Conservation (phyloP, 2,329 filamentous ascomycete species). For the Decorospora gaudefroyi region DNA sequence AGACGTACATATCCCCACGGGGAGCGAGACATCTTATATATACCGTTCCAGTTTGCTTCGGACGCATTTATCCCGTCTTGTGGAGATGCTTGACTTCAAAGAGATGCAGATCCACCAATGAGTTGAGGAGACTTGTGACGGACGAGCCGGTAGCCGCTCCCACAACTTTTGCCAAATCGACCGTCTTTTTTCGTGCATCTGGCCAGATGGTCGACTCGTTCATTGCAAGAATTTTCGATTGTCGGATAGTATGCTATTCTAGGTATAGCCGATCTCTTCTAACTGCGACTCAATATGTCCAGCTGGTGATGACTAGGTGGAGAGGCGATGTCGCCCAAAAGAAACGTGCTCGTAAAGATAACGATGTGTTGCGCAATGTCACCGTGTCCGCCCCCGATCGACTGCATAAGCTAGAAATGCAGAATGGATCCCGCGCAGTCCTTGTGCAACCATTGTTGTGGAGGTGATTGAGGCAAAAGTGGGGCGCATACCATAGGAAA, state of each 20-base stretch:
- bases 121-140: slow-evolving; percentile 9
- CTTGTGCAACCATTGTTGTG: no score
- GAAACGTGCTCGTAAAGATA: no score
- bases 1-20: slow-evolving; percentile 13
- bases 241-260: slow-evolving; percentile 12
- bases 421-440: no score
- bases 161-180: slow-evolving; percentile 6
- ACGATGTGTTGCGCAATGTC: no score
- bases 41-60: slow-evolving; percentile 12
- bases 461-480: no score
- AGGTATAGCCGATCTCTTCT: not conserved
- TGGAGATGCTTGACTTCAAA: slow-evolving; percentile 11
- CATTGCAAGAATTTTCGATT: slow-evolving; percentile 1
- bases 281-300: not conserved
- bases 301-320: no score
- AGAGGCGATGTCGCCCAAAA: no score
- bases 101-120: slow-evolving; percentile 15
- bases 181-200: slow-evolving; percentile 2
- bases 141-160: slow-evolving; percentile 10
- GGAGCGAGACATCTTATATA: slow-evolving; percentile 16
- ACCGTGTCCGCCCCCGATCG: no score
- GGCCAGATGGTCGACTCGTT: slow-evolving; percentile 4
- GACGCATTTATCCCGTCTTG: slow-evolving; percentile 16
- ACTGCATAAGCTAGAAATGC: no score
- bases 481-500: no score